Evolutionary conservation across 768 basidiomycete species (phyloP), one percentile per base, ranked within the genome.

Genomic region (Pisolithus tinctorius): DNA sequence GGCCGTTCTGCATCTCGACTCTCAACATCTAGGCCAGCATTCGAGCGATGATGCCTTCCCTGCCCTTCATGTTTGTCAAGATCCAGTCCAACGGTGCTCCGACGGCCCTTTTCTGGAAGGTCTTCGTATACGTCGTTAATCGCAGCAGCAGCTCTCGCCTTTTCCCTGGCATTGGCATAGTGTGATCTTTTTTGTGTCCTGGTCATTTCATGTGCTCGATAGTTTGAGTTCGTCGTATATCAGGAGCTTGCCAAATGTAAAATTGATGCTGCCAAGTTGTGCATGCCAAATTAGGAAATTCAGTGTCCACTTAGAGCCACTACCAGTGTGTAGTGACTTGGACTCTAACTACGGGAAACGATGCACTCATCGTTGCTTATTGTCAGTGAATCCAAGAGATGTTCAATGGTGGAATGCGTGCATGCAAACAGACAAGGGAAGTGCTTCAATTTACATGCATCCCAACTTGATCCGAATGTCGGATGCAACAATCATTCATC

Each of bases 111-210:
- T 48, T 71, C 66, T 31, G 74, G 73, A 49, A 77, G 69, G 52
- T 82, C 81, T 59, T 88, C 86, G 62, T 87, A 88, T 1, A 86
- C 74, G 57, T 88, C 84, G 20, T 70, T 59, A 30, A 73, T 60
- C 14, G 64, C 49, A n/a, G 51, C 60, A 16, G 58, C 47, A 27
- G 44, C 29, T 27, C 17, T 31, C 16, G 66, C 50, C 47, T 71
- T 69, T 20, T 41, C 50, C 26, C 49, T 55, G 31, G 10, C 44
- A 14, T 48, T 43, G 5, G 39, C 27, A 44, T 27, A 40, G 5
- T 29, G 30, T 25, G 42, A 3, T 9, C 13, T 31, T 45, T 45
- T 45, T 27, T 31, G 44, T n/a, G 27, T 27, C 26, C 29, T 45
- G 25, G 23, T n/a, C 44, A 45, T 45, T 16, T 45, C 44, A 45